These are phyloP conservation scores for Mycena galericulata DNA, from an alignment of 768 basidiomycete genomes.

Conservation along the genomic window DNA sequence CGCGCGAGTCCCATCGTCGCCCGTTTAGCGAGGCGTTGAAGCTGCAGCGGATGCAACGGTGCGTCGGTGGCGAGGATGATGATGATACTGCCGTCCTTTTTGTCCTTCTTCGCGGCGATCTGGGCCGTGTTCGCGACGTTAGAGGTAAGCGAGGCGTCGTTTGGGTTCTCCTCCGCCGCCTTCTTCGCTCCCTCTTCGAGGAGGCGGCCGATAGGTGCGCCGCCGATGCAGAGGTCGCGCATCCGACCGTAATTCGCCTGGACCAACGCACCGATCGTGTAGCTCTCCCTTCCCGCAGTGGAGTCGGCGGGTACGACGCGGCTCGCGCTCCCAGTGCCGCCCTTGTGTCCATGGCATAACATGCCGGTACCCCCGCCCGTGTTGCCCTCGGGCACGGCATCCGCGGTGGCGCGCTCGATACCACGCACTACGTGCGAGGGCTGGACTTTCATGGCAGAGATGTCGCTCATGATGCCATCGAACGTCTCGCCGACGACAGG, in stretches of 20 bases:
- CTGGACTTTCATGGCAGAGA: slow-evolving; percentile 10
- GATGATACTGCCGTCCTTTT: slow-evolving; percentile 24
- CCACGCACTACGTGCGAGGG: slow-evolving; percentile 11
- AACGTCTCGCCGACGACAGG: slow-evolving; percentile 25
- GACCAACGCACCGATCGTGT: slow-evolving; percentile 8
- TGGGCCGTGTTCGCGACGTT: background rate
- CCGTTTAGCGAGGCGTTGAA: slow-evolving; percentile 17
- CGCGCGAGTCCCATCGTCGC: slow-evolving; percentile 17
- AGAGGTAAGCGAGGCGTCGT: background rate
- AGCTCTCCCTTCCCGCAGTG: background rate
- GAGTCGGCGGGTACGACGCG: slow-evolving; percentile 2
- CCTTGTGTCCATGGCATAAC: slow-evolving; percentile 19
- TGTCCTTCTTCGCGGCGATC: slow-evolving; percentile 19
- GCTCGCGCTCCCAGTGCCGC: slow-evolving; percentile 10
- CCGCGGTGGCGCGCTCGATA: slow-evolving; percentile 8
- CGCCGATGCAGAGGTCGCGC: slow-evolving; percentile 22
- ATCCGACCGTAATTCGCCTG: slow-evolving; percentile 20
- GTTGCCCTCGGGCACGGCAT: slow-evolving; percentile 20
- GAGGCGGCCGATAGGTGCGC: slow-evolving; percentile 13
- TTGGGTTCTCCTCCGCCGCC: background rate
- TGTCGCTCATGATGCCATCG: slow-evolving; percentile 19
- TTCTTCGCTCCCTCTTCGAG: background rate
- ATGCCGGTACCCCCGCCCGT: slow-evolving; percentile 22
- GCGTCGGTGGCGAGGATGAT: slow-evolving; percentile 17
- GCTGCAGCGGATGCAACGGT: slow-evolving; percentile 17